These are phyloP conservation scores for Chlorella variabilis DNA, from an alignment of 163 green algal species.

Conservation along the genomic window DNA sequence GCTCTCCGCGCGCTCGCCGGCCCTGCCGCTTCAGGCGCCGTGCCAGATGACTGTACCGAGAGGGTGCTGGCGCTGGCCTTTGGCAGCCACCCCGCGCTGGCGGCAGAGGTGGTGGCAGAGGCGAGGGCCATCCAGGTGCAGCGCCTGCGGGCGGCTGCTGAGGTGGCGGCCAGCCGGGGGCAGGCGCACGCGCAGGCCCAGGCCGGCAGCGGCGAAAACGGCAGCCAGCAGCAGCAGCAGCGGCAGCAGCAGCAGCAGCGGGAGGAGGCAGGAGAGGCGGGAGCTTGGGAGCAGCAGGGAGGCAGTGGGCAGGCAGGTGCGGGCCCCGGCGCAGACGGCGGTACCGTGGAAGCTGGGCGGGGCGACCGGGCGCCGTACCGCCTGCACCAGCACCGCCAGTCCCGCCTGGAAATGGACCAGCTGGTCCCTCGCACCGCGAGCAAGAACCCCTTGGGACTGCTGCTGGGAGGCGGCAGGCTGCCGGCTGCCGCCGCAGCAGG, in stretches of 20 bases:
- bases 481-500: not conserved
- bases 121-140: slow-evolving; percentile 11
- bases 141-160: not conserved
- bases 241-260: not conserved
- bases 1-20: no score
- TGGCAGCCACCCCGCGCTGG: slow-evolving; percentile 38
- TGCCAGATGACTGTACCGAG: slow-evolving; percentile 40
- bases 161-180: not conserved
- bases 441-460: not conserved
- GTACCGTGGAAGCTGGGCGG: no score
- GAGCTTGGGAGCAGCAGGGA: not conserved
- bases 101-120: slow-evolving; percentile 41
- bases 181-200: not conserved
- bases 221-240: not conserved
- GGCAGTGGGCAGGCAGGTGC: not conserved
- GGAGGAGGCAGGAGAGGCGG: not conserved
- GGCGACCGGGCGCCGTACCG: not conserved
- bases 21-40: slow-evolving; percentile 13
- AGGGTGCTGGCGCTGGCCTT: slow-evolving; percentile 43
- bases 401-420: not conserved
- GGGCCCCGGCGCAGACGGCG: no score
- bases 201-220: no score
- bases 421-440: no score
- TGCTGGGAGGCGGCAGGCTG: not conserved
- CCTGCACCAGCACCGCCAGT: slow-evolving; percentile 24